Evolutionary conservation across 208 protist genomes (phyloP).

Genomic region (Novymonas esmeraldas): DNA sequence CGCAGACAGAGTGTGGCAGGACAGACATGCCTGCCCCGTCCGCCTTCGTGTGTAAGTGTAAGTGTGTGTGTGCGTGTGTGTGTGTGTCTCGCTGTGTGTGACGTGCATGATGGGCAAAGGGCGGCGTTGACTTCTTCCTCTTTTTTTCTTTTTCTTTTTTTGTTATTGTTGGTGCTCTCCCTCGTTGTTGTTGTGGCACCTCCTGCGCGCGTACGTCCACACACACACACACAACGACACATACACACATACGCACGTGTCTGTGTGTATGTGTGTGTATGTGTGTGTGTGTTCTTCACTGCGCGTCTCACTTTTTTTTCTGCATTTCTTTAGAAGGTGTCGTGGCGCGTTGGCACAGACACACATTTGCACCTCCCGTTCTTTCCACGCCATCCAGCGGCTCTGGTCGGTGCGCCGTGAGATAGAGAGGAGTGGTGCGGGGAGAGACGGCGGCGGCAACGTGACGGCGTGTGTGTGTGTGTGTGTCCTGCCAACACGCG

Average conservation of each 20-base stretch:
- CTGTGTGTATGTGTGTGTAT: neutral
- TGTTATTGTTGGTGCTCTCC: neutral
- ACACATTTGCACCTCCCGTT: neutral
- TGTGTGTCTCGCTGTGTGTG: neutral
- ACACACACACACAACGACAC: neutral
- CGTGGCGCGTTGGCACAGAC: no score
- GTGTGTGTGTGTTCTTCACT: neutral
- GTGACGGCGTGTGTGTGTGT: no score
- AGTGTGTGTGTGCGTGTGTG: neutral
- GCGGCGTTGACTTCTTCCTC: neutral
- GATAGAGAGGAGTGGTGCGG: no score
- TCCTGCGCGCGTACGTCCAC: neutral
- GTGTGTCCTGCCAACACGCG: no score
- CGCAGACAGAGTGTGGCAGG: no score
- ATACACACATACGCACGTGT: neutral
- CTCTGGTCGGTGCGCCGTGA: neutral
- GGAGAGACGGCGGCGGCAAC: no score
- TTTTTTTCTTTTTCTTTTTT: neutral
- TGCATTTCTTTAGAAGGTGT: slow-evolving; percentile 10
- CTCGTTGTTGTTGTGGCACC: neutral
- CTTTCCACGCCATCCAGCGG: neutral
- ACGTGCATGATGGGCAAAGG: neutral
- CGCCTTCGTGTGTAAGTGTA: no score
- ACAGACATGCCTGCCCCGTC: no score
- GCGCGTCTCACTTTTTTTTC: slow-evolving; percentile 2